These are phyloP conservation scores for Tolypocladium pustulatum DNA, from an alignment of 2,329 filamentous ascomycete genomes.

Conservation along the genomic window DNA sequence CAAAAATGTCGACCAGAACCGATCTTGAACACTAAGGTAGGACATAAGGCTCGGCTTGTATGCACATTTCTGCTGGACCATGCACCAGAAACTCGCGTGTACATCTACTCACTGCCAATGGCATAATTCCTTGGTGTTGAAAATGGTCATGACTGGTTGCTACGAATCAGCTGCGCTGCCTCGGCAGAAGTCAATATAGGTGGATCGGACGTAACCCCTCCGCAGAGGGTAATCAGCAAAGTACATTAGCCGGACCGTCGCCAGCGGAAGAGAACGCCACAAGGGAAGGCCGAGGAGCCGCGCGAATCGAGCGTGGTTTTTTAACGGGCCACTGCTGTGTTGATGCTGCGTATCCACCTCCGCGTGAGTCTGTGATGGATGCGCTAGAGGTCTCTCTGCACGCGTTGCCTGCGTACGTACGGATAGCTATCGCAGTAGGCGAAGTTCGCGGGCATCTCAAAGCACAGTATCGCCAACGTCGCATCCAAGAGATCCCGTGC, in stretches of 20 bases:
- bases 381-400: not conserved
- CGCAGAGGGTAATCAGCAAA: not conserved
- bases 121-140: not conserved
- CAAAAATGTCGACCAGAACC: no score
- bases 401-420: not conserved
- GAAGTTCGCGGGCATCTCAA: not conserved
- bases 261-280: not conserved
- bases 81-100: no score
- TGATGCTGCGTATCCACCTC: not conserved
- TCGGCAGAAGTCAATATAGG: not conserved
- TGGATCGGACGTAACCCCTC: not conserved
- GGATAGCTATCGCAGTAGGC: not conserved
- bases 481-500: not conserved
- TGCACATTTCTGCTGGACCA: no score
- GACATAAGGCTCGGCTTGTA: slow-evolving; percentile 2
- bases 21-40: no score
- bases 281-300: not conserved
- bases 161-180: not conserved
- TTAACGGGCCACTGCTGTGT: no score
- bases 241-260: not conserved
- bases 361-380: not conserved
- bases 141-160: not conserved
- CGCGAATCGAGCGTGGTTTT: not conserved
- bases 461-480: not conserved
- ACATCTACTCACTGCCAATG: no score